Percentiles rank a stretch among this genome's conserved stretches.
phyloP scores from a whole-genome alignment of 495 filamentous ascomycete species.

The Neurospora sp. region DNA sequence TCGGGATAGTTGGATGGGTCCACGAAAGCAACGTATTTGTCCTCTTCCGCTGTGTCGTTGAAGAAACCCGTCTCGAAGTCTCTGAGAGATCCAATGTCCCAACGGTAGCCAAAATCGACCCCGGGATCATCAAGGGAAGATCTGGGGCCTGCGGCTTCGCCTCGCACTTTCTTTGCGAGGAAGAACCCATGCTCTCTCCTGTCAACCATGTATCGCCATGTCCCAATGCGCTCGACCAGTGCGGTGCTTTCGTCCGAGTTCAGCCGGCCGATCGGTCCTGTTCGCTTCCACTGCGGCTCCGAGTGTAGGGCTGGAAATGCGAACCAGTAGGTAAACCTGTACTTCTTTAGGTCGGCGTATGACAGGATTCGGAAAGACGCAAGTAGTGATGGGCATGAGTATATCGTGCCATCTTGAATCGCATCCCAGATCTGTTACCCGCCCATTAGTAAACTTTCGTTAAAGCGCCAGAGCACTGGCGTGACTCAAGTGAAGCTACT shows the following conservation, averaged over 20 bases:
- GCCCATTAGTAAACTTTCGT: constrained; percentile 7
- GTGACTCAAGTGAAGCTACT: not conserved
- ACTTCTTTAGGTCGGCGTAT: constrained; percentile 95
- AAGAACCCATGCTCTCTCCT: constrained; percentile 87
- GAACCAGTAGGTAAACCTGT: constrained; percentile 90
- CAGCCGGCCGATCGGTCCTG: constrained; percentile 40
- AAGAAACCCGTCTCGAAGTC: constrained; percentile 87
- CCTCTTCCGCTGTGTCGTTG: constrained; percentile 49
- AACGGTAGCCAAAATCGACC: constrained; percentile 47
- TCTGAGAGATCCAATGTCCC: constrained; percentile 65
- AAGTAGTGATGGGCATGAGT: constrained; percentile 82
- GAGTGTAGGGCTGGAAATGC: constrained; percentile 89
- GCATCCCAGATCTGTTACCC: constrained; percentile 80
- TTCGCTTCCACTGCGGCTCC: constrained; percentile 63
- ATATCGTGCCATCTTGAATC: constrained; percentile 90
- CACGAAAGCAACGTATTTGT: constrained; percentile 76
- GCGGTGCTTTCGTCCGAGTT: constrained; percentile 56
- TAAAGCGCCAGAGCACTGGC: not conserved
- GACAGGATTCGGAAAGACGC: constrained; percentile 79
- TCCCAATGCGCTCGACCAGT: constrained; percentile 69
- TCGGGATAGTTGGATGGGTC: constrained; percentile 85
- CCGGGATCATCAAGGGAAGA: constrained; percentile 23
- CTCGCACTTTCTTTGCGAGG: constrained; percentile 63
- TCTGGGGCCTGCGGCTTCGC: constrained; percentile 21
- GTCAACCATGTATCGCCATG: constrained; percentile 76